Evolutionary conservation across 31 red algal species (phyloP).

Genomic region (Bonnemaisonia californica): DNA sequence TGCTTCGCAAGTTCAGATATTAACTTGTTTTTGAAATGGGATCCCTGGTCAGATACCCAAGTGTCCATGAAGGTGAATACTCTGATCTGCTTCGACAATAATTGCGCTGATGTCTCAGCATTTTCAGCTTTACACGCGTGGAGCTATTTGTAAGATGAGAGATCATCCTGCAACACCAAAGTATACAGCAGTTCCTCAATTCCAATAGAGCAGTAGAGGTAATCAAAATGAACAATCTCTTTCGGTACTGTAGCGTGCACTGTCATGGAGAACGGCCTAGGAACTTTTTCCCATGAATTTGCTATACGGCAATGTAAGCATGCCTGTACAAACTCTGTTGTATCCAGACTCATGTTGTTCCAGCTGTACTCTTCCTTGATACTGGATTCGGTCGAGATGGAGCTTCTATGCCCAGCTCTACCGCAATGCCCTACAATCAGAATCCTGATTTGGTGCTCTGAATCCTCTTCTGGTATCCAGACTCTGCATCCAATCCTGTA

Average conservation of each 20-base stretch:
- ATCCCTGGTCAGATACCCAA: constrained; percentile 20
- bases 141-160: not conserved
- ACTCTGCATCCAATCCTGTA: not conserved
- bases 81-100: not conserved
- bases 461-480: constrained; percentile 16
- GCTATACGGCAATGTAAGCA: constrained; percentile 18
- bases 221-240: constrained; percentile 37
- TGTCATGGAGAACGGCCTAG: constrained; percentile 6
- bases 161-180: not conserved
- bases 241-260: constrained; percentile 16
- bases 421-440: constrained; percentile 13
- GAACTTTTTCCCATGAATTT: constrained; percentile 15
- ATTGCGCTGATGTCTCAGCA: no score
- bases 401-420: constrained; percentile 6
- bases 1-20: not conserved
- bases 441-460: not conserved
- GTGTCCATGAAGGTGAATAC: constrained; percentile 7
- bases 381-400: not conserved
- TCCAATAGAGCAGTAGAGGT: constrained; percentile 14
- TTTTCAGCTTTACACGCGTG: no score
- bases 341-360: constrained; percentile 1
- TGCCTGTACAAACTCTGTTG: not conserved
- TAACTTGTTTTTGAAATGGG: constrained; percentile 35
- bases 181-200: not conserved
- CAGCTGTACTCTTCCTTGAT: constrained; percentile 14